These are phyloP conservation scores for Fusarium cicatricum DNA, from an alignment of 2,329 filamentous ascomycete genomes.

Conservation along the genomic window DNA sequence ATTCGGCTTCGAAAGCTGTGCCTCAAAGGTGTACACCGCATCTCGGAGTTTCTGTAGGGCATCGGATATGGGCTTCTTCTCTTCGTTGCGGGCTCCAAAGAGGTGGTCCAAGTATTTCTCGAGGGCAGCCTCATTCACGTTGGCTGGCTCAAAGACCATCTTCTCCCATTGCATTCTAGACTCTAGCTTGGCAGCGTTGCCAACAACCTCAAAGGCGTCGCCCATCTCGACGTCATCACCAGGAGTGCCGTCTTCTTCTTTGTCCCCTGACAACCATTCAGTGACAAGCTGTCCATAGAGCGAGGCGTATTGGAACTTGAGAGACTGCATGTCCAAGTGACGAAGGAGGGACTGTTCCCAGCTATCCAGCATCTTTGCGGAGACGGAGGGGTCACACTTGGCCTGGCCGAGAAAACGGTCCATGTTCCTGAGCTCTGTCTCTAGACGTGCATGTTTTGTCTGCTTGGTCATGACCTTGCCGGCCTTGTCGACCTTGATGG, in stretches of 20 bases:
- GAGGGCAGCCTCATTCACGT: slow-evolving; percentile 50
- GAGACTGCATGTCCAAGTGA: slow-evolving; percentile 51
- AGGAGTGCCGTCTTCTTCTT: slow-evolving; percentile 21
- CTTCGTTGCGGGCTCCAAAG: slow-evolving; percentile 46
- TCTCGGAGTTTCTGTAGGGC: slow-evolving; percentile 41
- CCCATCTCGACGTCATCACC: slow-evolving; percentile 40
- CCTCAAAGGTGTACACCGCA: slow-evolving; percentile 45
- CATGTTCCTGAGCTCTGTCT: slow-evolving; percentile 49
- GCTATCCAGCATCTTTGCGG: slow-evolving; percentile 42
- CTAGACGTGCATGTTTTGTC: slow-evolving; percentile 41
- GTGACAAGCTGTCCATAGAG: slow-evolving; percentile 57
- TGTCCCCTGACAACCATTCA: slow-evolving; percentile 53
- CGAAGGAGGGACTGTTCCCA: slow-evolving; percentile 50
- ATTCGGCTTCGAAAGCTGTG: slow-evolving; percentile 38
- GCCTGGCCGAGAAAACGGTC: slow-evolving; percentile 52
- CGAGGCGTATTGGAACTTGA: slow-evolving; percentile 54
- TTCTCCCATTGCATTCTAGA: slow-evolving; percentile 52
- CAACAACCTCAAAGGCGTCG: slow-evolving; percentile 53
- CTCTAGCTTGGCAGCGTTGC: slow-evolving; percentile 52
- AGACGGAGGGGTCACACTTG: slow-evolving; percentile 52
- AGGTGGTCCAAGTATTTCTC: slow-evolving; percentile 51
- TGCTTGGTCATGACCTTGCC: slow-evolving; percentile 35
- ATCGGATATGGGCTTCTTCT: slow-evolving; percentile 36
- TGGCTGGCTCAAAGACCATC: slow-evolving; percentile 52
- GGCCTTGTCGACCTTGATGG: slow-evolving; percentile 43